Evolutionary conservation across 1,284 basidiomycete species (phyloP).

Genomic region (Pseudozyma tsukubaensis): DNA sequence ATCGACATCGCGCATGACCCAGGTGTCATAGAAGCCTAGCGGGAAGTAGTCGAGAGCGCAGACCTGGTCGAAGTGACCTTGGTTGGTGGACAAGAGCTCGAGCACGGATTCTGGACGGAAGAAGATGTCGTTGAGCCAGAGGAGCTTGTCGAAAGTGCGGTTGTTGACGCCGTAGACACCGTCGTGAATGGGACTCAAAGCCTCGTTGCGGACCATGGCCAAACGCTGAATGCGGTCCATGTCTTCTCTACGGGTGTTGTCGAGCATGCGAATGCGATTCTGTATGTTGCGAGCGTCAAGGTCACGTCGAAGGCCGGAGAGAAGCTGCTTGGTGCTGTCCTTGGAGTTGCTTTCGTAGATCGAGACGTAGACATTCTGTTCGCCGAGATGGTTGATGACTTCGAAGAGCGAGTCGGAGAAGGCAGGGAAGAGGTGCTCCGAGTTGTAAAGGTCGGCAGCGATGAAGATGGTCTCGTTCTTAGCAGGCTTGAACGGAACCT

Average conservation of each 20-base stretch:
- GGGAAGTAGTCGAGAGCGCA: constrained; percentile 73
- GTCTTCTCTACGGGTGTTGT: constrained; percentile 31
- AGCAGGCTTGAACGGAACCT: background rate
- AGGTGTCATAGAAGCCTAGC: constrained; percentile 72
- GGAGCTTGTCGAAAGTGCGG: constrained; percentile 42
- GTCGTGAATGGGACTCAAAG: constrained; percentile 44
- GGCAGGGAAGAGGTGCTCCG: constrained; percentile 52
- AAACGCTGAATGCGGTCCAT: constrained; percentile 53
- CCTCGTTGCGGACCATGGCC: constrained; percentile 52
- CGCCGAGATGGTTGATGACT: constrained; percentile 69
- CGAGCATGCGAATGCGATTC: constrained; percentile 38
- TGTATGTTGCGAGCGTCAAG: constrained; percentile 58
- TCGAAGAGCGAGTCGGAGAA: constrained; percentile 43
- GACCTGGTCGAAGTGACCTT: constrained; percentile 73
- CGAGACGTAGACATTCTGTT: constrained; percentile 73
- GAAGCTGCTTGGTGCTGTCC: constrained; percentile 71
- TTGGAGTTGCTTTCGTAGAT: constrained; percentile 73
- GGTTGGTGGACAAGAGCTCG: constrained; percentile 72
- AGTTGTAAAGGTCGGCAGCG: constrained; percentile 55
- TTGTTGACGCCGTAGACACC: constrained; percentile 26
- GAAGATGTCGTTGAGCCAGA: constrained; percentile 59
- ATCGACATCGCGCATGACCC: constrained; percentile 51
- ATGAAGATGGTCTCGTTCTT: constrained; percentile 46
- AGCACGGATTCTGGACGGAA: constrained; percentile 57
- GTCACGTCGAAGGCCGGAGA: constrained; percentile 68